Evolutionary conservation across 768 basidiomycete genomes (phyloP), one percentile per base, ranked within the genome.

Genomic region (Trametes elegans): DNA sequence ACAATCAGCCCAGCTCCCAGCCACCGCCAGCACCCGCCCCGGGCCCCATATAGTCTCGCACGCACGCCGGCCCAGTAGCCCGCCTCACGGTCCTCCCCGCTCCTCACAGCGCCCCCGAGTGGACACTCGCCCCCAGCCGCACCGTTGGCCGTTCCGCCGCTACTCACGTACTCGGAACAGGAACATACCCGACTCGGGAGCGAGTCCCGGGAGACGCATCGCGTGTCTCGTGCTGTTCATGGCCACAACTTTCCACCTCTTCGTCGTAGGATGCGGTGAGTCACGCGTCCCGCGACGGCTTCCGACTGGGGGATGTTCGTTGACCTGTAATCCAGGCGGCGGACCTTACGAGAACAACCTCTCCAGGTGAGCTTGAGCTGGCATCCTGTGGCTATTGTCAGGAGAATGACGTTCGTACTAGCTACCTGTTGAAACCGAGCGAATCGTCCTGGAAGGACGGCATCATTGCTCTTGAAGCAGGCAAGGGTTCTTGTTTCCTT

Each of bases 271-370:
- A 43, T 66, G 66, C 53, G 71, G 66, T 63, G 42, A 38, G n/a
- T n/a, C n/a, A n/a, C n/a, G n/a, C n/a, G n/a, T n/a, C n/a, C n/a
- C n/a, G n/a, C n/a, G n/a, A n/a, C n/a, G n/a, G n/a, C n/a, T n/a
- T n/a, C n/a, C n/a, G n/a, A n/a, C n/a, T n/a, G n/a, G n/a, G n/a
- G n/a, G n/a, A n/a, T n/a, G 18, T 14, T n/a, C 32, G 23, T 21
- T 34, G 32, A 19, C 8, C 29, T n/a, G 9, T 27, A 16, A 21
- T 11, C 19, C 32, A 62, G 92, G 93, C 53, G 95, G 95, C 40
- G 95, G 95, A 44, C 93, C 92, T 7, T 80, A 87, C 62, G 95
- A 98, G 71, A 87, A 85, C 21, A 90, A 98, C 73, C 71, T 97
- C 59, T 91, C 90, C 24, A 87, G 83, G 93, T 93, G 68, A 61